Evolutionary conservation across 192 early-diverging fungal genomes (phyloP).

Genomic region (Polychytrium aggregatum): DNA sequence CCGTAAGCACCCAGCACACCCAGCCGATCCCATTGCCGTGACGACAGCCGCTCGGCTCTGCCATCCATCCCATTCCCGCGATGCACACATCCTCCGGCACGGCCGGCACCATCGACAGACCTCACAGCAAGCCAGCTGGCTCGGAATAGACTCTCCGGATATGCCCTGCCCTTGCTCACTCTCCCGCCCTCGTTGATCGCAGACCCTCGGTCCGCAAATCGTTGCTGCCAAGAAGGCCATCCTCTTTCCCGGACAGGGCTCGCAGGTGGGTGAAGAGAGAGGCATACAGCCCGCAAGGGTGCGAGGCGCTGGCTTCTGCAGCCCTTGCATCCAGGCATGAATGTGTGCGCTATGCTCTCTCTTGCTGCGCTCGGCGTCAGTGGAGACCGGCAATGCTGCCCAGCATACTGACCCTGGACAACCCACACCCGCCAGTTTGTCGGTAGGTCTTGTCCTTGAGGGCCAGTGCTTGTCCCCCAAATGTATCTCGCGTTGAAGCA

Average conservation of each 20-base stretch:
- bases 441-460: not conserved
- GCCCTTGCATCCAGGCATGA: not conserved
- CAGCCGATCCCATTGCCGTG: no score
- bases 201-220: no score
- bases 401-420: not conserved
- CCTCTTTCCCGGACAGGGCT: conserved; percentile 27
- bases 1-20: no score
- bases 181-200: no score
- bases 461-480: not conserved
- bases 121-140: no score
- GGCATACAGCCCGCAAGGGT: not conserved
- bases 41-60: no score
- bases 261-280: conserved; percentile 9
- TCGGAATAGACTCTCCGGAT: no score
- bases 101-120: no score
- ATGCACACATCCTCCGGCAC: no score
- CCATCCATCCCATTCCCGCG: no score
- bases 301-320: not conserved
- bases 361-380: conserved; percentile 8
- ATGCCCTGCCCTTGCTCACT: no score
- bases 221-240: conserved; percentile 15
- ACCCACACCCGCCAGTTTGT: not conserved
- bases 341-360: conserved; percentile 1
- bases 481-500: not conserved
- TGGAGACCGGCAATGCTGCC: not conserved